Conservation (phyloP, 805 yeast species). For the Cyberlindnera americana region DNA sequence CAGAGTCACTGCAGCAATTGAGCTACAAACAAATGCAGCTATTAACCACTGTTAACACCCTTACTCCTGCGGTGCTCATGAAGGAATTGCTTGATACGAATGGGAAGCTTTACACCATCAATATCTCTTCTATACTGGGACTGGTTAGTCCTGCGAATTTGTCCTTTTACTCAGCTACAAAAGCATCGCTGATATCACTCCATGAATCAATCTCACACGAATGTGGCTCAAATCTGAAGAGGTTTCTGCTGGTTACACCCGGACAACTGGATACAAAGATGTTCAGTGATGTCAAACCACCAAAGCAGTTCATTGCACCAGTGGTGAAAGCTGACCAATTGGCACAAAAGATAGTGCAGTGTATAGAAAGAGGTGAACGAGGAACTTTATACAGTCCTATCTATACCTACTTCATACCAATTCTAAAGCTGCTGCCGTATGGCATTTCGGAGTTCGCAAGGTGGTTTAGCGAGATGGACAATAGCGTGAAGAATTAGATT, state of each 20-base stretch:
- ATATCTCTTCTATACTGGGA: constrained; percentile 78
- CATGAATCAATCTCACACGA: constrained; percentile 83
- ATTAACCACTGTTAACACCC: constrained; percentile 59
- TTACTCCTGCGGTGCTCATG: constrained; percentile 62
- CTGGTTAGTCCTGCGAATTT: constrained; percentile 73
- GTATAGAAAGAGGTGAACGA: constrained; percentile 57
- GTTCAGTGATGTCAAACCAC: constrained; percentile 76
- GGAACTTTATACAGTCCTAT: constrained; percentile 72
- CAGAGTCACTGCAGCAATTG: constrained; percentile 45
- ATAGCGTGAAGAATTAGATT: constrained; percentile 18
- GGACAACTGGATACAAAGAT: constrained; percentile 77
- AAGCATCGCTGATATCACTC: constrained; percentile 76
- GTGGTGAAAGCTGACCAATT: constrained; percentile 57
- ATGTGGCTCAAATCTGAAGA: constrained; percentile 52
- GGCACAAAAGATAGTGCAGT: constrained; percentile 51
- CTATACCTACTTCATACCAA: constrained; percentile 68
- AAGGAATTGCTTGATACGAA: constrained; percentile 56
- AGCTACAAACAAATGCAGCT: constrained; percentile 50
- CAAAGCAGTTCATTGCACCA: constrained; percentile 75
- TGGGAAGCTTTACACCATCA: constrained; percentile 69
- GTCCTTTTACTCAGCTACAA: constrained; percentile 81
- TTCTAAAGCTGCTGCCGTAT: constrained; percentile 68
- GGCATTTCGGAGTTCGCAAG: constrained; percentile 41
- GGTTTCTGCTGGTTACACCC: constrained; percentile 73
- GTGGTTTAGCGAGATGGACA: constrained; percentile 65